phyloP scores from a whole-genome alignment of 495 filamentous ascomycete genomes.

The Pyronema omphalodes region DNA sequence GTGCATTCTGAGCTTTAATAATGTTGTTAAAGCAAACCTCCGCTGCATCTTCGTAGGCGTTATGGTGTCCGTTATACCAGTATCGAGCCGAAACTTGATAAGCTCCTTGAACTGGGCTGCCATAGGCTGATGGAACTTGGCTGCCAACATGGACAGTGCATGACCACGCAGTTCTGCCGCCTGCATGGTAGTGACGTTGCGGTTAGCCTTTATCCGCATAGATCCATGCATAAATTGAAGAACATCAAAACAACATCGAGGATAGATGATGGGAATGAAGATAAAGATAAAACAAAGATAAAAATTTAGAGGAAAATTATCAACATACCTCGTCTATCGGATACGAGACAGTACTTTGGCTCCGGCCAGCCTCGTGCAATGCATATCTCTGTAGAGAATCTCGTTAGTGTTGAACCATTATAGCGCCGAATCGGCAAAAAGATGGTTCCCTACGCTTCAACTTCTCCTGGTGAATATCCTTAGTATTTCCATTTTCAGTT shows the following conservation, averaged over 20 bases:
- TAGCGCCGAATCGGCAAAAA: background rate
- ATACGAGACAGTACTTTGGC: background rate
- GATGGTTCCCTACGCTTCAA: background rate
- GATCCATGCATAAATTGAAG: background rate
- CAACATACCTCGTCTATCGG: conserved; percentile 3
- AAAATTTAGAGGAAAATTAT: background rate
- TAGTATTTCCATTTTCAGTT: background rate
- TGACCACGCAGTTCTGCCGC: conserved; percentile 3
- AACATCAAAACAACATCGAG: background rate
- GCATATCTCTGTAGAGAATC: background rate
- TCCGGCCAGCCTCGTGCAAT: background rate
- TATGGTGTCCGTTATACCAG: background rate
- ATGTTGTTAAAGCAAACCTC: background rate
- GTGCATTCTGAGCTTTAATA: background rate
- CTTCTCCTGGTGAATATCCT: too few species aligned
- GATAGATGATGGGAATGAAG: background rate
- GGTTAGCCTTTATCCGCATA: background rate
- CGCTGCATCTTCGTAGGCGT: conserved; percentile 4
- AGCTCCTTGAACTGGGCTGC: background rate
- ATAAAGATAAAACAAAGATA: background rate
- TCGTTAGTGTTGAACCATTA: background rate
- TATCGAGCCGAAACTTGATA: background rate
- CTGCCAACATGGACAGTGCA: background rate
- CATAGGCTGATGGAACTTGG: too few species aligned
- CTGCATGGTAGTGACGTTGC: conserved; percentile 1